phyloP scores from a whole-genome alignment of 441 rosid species.

The Adansonia grandidieri region DNA sequence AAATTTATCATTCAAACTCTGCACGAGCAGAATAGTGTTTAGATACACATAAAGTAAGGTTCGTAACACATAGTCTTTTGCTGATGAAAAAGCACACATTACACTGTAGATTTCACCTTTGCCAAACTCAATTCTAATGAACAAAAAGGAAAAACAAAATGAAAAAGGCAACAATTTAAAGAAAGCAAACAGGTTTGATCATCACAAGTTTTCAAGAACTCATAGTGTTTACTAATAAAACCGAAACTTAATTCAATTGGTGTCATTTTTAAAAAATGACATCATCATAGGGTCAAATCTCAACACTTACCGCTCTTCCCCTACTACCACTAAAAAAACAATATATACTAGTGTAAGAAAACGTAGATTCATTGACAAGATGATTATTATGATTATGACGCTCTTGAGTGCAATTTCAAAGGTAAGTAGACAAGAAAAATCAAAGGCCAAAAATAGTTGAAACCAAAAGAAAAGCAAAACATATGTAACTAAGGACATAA shows the following conservation, averaged over 20 bases:
- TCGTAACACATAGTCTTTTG: background rate
- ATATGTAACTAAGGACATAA: slow-evolving; percentile 27
- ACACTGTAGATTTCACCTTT: slow-evolving; percentile 40
- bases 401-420: slow-evolving; percentile 30
- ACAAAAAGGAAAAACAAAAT: too few relatives aligned
- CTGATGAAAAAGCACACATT: slow-evolving; percentile 27
- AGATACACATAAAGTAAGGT: background rate
- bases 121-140: slow-evolving; percentile 6
- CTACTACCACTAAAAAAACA: background rate
- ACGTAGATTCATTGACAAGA: slow-evolving; percentile 31
- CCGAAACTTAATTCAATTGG: too few relatives aligned
- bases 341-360: background rate
- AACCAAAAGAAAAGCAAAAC: slow-evolving; percentile 17
- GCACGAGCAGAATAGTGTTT: slow-evolving; percentile 11
- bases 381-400: slow-evolving; percentile 19
- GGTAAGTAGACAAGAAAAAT: slow-evolving; percentile 10
- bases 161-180: too few relatives aligned
- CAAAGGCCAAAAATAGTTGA: slow-evolving; percentile 29
- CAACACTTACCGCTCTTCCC: too few relatives aligned
- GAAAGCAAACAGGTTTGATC: background rate
- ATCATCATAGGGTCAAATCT: too few relatives aligned
- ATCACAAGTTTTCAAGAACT: slow-evolving; percentile 29
- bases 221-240: slow-evolving; percentile 20
- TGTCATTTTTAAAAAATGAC: too few relatives aligned
- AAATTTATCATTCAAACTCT: background rate